Percentiles rank a stretch among this genome's conserved stretches.
These are phyloP conservation scores for Tuber brumale DNA, from an alignment of 495 filamentous ascomycete genomes.

Conservation along the genomic window DNA sequence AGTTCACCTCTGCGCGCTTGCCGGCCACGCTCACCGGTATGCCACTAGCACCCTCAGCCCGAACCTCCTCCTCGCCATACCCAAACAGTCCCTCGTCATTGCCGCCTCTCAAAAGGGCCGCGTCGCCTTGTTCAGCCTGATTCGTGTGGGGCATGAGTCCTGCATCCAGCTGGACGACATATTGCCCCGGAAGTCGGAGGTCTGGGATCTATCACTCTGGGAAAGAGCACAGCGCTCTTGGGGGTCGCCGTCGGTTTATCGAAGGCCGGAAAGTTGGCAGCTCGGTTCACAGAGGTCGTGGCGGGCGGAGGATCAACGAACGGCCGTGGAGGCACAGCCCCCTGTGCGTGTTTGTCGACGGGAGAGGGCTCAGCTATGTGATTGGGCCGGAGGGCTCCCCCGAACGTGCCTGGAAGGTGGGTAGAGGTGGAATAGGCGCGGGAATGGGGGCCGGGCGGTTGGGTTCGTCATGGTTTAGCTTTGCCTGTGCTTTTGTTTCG, in stretches of 20 bases:
- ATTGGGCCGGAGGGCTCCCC: conserved; percentile 46
- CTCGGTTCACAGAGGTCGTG: conserved; percentile 11
- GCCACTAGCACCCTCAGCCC: conserved; percentile 56
- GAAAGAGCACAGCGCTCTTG: conserved; percentile 44
- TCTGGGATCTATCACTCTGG: not conserved
- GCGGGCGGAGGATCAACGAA: conserved; percentile 20
- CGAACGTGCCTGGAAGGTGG: too few relatives aligned
- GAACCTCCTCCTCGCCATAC: conserved; percentile 68
- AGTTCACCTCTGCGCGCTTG: conserved; percentile 46
- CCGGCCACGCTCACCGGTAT: conserved; percentile 45
- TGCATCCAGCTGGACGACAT: conserved; percentile 39
- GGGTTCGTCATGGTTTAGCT: conserved; percentile 31
- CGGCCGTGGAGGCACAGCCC: conserved; percentile 56
- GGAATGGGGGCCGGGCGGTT: conserved; percentile 12
- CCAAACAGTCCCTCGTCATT: conserved; percentile 73
- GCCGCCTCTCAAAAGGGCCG: too few relatives aligned
- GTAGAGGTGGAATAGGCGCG: conserved; percentile 11
- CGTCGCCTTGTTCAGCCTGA: conserved; percentile 66
- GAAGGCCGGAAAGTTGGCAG: conserved; percentile 51
- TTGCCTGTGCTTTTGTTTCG: not conserved
- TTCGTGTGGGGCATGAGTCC: conserved; percentile 45
- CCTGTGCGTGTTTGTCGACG: conserved; percentile 68
- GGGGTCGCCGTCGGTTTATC: conserved; percentile 57
- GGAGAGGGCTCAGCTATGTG: conserved; percentile 75
- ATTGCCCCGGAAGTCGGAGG: conserved; percentile 28